phyloP scores from a whole-genome alignment of 2,329 filamentous ascomycete species.

The Leptographium radiaticola region DNA sequence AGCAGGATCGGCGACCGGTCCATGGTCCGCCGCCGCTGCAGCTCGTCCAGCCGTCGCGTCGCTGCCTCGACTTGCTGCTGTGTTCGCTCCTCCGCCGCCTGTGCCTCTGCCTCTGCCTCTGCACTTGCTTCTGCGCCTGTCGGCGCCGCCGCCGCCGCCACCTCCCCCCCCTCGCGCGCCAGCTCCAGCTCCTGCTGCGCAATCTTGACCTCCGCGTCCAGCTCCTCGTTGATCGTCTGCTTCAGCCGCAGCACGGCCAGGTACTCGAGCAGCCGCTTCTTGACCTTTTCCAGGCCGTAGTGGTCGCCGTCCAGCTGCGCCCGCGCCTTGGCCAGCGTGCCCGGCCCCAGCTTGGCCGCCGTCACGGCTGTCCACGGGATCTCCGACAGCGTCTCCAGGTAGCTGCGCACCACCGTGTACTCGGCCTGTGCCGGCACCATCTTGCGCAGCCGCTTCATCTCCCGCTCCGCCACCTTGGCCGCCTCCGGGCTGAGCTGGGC shows the following conservation, averaged over 20 bases:
- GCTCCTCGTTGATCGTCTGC: constrained; percentile 72
- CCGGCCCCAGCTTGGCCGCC: constrained; percentile 70
- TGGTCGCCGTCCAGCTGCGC: constrained; percentile 93
- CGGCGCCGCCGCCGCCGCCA: constrained; percentile 41
- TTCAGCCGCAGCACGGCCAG: constrained; percentile 92
- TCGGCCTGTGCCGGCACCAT: constrained; percentile 96
- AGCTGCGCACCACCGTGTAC: constrained; percentile 85
- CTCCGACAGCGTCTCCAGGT: constrained; percentile 84
- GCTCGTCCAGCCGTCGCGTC: constrained; percentile 39
- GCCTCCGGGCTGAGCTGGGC: constrained; percentile 75
- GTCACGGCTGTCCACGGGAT: constrained; percentile 84
- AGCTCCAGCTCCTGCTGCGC: constrained; percentile 43
- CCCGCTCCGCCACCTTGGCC: constrained; percentile 78
- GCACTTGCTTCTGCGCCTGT: not conserved
- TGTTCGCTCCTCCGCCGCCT: not conserved
- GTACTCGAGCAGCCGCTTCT: constrained; percentile 91
- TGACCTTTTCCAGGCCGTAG: constrained; percentile 92
- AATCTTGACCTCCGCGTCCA: constrained; percentile 65
- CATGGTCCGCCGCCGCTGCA: constrained; percentile 71
- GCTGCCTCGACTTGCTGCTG: not conserved
- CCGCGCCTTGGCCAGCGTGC: constrained; percentile 65
- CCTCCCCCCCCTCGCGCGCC: constrained; percentile 23
- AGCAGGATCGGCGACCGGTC: constrained; percentile 95
- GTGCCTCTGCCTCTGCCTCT: not conserved
- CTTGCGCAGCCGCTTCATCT: constrained; percentile 77